Evolutionary conservation across 768 basidiomycete species (phyloP).

Genomic region (Naganishia onofrii): DNA sequence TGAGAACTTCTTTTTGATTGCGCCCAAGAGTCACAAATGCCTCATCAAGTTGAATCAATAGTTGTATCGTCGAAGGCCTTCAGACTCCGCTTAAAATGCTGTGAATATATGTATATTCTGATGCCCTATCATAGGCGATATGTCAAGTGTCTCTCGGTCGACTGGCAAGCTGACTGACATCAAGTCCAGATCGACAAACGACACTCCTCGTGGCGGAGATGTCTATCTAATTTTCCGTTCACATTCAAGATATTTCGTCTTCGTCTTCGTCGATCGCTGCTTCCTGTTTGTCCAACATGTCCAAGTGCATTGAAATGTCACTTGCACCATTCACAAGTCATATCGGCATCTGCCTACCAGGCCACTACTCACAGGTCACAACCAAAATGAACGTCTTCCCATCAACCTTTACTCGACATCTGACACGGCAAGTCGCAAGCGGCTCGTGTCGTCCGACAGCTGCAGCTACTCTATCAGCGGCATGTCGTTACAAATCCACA

Average conservation of each 20-base stretch:
- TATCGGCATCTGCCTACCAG: not conserved
- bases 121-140: too few relatives aligned
- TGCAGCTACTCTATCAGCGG: slow-evolving; percentile 3
- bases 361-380: not conserved
- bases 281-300: not conserved
- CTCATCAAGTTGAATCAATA: not conserved
- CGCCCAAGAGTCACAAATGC: slow-evolving; percentile 11
- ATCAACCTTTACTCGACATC: slow-evolving; percentile 7
- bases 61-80: not conserved
- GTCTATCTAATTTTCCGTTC: not conserved
- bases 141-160: too few relatives aligned
- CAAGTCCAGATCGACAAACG: too few relatives aligned
- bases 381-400: slow-evolving; percentile 19
- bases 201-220: too few relatives aligned
- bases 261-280: slow-evolving; percentile 16
- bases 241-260: slow-evolving; percentile 6
- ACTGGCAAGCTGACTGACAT: too few relatives aligned
- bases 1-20: slow-evolving; percentile 11
- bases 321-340: not conserved
- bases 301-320: not conserved
- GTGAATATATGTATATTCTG: too few relatives aligned
- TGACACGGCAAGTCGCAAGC: slow-evolving; percentile 6
- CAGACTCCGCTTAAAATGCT: not conserved
- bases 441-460: slow-evolving; percentile 5
- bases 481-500: slow-evolving; percentile 18